Evolutionary conservation across 768 basidiomycete species (phyloP).

Genomic region (Asterophora lycoperdoides): DNA sequence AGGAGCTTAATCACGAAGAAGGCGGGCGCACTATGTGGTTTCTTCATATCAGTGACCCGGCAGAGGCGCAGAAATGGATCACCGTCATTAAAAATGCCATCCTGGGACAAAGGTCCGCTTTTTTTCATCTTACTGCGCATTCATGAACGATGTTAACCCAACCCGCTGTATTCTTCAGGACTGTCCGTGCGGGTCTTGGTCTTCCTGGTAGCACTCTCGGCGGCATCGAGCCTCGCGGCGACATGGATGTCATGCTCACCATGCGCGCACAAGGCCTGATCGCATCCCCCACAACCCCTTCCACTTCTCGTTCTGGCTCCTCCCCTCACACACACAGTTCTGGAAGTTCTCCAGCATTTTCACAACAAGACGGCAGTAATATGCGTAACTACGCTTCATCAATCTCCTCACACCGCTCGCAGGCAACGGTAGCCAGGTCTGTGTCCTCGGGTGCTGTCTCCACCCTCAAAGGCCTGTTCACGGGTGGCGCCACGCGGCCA

Average conservation of each 20-base stretch:
- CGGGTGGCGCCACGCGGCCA: conserved; percentile 39
- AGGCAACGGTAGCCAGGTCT: conserved; percentile 36
- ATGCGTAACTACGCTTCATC: conserved; percentile 42
- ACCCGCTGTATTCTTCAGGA: conserved; percentile 34
- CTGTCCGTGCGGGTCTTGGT: conserved; percentile 64
- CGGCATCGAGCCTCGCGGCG: conserved; percentile 64
- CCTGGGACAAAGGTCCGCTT: conserved; percentile 58
- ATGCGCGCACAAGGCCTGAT: conserved; percentile 68
- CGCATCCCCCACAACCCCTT: conserved; percentile 29
- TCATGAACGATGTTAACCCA: no score
- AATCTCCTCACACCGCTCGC: conserved; percentile 41
- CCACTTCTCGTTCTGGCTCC: conserved; percentile 7
- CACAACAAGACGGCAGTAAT: conserved; percentile 19
- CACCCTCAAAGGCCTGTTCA: conserved; percentile 58
- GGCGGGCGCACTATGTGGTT: conserved; percentile 62
- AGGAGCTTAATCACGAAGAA: conserved; percentile 43
- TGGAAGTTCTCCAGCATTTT: conserved; percentile 24
- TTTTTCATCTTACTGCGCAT: not conserved
- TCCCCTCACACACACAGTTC: conserved; percentile 9
- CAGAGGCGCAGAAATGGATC: conserved; percentile 74
- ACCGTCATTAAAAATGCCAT: conserved; percentile 67
- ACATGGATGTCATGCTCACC: conserved; percentile 80
- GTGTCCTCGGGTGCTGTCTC: conserved; percentile 42
- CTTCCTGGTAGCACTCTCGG: conserved; percentile 36
- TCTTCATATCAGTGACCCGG: conserved; percentile 57